Evolutionary conservation across 2,329 filamentous ascomycete species (phyloP).

Genomic region (Scedosporium dehoogii): DNA sequence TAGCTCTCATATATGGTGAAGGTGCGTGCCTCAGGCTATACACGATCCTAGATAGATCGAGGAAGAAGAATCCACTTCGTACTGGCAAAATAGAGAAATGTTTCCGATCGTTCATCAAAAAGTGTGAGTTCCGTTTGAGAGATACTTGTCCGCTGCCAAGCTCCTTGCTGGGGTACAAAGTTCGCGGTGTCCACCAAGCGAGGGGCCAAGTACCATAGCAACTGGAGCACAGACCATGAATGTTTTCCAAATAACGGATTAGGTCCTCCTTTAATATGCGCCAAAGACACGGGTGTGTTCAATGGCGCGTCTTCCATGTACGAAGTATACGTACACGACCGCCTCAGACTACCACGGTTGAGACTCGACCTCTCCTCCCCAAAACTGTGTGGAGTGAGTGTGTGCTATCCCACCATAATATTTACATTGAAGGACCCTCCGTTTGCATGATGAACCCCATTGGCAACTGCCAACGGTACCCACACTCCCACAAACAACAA

Average conservation of each 20-base stretch:
- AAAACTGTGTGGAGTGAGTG: background rate
- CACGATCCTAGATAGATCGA: too few species aligned
- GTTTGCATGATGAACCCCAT: background rate
- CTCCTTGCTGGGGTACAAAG: background rate
- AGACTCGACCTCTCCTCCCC: too few species aligned
- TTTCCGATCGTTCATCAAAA: background rate
- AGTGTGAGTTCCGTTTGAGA: background rate
- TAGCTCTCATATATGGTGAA: too few species aligned
- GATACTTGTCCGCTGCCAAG: background rate
- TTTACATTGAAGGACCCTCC: background rate
- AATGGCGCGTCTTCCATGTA: background rate
- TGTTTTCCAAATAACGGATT: background rate
- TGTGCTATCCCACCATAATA: background rate
- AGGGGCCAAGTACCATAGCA: background rate
- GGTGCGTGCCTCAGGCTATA: too few species aligned
- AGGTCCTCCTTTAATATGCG: too few species aligned
- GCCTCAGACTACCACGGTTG: too few species aligned
- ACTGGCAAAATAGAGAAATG: too few species aligned
- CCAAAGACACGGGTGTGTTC: background rate
- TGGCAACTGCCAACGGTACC: background rate
- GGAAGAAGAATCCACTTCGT: too few species aligned
- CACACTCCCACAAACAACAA: background rate
- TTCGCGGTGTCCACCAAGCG: too few species aligned
- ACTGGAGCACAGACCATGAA: background rate
- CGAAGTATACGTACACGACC: too few species aligned